Base-by-base conservation (phyloP, 2,329 filamentous ascomycete species). In the Didymella segeticola region DNA sequence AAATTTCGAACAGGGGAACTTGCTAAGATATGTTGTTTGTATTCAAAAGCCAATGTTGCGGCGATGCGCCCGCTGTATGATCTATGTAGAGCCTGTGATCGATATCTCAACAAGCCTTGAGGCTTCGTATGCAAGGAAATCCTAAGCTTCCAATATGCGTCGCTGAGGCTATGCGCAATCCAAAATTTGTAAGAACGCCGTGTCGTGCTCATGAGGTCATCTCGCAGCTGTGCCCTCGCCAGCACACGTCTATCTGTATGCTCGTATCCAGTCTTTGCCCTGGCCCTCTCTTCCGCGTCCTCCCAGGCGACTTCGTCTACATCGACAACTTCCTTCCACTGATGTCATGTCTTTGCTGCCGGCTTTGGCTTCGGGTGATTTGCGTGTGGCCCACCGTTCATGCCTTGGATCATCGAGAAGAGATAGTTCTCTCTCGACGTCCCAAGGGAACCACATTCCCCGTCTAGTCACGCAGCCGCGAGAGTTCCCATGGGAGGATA, bases 401-500 rank as follows among this genome's bases (percentile, higher is more conserved):
- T 33, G 6, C 51, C 51, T 20, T 54, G 51, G 41, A 54, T 54
- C 51, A 54, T 54, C 15, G 33, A 31, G 20, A 54, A 54, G 33
- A 54, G 51, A 17, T 49, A 54, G 15, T 49, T 54, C 45, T 54
- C 51, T 22, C 51, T 47, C 29, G 38, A 45, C 19, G 46, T 34
- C 9, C 51, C 51, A 33, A 54, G 46, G 45, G 45, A 45, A 25
- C 51, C 51, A 36, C 51, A 49, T 47, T 54, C 51, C 45, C 51
- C 51, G 39, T 34, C 51, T 48, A 69, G 66, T 71, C 69, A 72
- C 34, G 66, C 62, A 22, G 63, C 60, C 26, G 57, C 43, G 14
- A 63, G 46, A 8, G 72, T 75, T 4, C 80, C 86, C 81, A 83
- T 87, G 23, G 87, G 86, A 53, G 87, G 87, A 66, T 89, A 90